Conservation (phyloP, 2,329 filamentous ascomycete genomes). For the Talaromyces sp. region DNA sequence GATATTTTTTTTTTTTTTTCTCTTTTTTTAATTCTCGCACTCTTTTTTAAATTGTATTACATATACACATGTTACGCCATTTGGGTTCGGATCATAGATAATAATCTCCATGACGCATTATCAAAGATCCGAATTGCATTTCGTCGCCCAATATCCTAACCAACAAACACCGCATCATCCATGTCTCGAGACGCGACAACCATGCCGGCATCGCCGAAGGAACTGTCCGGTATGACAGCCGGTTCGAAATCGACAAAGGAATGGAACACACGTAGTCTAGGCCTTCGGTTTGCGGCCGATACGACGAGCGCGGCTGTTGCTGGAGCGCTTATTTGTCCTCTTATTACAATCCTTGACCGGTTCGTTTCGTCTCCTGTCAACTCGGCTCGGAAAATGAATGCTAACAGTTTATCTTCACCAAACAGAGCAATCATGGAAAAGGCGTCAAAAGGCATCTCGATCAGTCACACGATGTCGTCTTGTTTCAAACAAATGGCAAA, state of each 20-base stretch:
- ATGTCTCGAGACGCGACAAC: slow-evolving; percentile 26
- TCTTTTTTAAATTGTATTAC: not conserved
- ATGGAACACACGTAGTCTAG: slow-evolving; percentile 75
- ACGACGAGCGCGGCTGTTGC: slow-evolving; percentile 63
- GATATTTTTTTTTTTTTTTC: not conserved
- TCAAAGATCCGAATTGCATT: not conserved
- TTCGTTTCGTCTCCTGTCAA: slow-evolving; percentile 33
- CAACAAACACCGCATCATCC: not conserved
- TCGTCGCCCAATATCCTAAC: not conserved
- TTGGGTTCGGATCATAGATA: not conserved
- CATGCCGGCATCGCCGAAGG: slow-evolving; percentile 8
- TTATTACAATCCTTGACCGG: slow-evolving; percentile 86
- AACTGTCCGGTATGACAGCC: not conserved
- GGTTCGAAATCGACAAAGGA: not conserved
- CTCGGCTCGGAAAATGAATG: not conserved
- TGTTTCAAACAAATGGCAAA: slow-evolving; percentile 35
- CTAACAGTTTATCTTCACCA: not conserved
- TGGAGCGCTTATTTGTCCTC: slow-evolving; percentile 69
- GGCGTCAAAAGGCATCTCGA: slow-evolving; percentile 39
- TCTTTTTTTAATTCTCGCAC: not conserved
- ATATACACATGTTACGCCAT: not conserved
- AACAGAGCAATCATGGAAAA: slow-evolving; percentile 46
- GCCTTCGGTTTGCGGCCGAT: slow-evolving; percentile 62
- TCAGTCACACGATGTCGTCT: slow-evolving; percentile 34
- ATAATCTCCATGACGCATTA: not conserved